Conservation (phyloP, 73 alveolate species). For the Stentor coeruleus region DNA sequence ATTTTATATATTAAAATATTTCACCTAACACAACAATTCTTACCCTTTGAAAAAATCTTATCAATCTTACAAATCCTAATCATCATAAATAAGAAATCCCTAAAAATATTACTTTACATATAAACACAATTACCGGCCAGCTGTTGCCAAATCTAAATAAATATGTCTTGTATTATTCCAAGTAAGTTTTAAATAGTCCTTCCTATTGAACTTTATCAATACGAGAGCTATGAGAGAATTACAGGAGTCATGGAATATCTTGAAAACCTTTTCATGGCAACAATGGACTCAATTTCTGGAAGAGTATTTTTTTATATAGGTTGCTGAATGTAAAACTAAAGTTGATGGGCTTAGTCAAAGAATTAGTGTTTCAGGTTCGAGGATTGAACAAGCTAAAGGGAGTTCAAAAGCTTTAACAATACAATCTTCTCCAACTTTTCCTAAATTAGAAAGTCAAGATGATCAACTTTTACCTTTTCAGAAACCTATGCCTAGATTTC, state of each 20-base stretch:
- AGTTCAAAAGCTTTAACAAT: not conserved
- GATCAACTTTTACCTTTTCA: slow-evolving; percentile 15
- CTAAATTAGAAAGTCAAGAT: slow-evolving; percentile 1
- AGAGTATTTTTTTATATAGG: slow-evolving; percentile 5
- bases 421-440: not conserved
- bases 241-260: slow-evolving; percentile 5
- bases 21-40: too few species aligned
- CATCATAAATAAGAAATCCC: too few species aligned
- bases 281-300: slow-evolving; percentile 19
- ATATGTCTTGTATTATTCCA: slow-evolving; percentile 17
- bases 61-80: too few species aligned
- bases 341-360: not conserved
- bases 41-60: too few species aligned
- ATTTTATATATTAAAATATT: too few species aligned
- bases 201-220: slow-evolving; percentile 7
- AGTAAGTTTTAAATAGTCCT: slow-evolving; percentile 8
- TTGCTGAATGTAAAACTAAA: not conserved
- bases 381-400: not conserved
- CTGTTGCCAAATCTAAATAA: not conserved
- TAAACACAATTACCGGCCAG: too few species aligned
- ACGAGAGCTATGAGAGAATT: slow-evolving; percentile 15
- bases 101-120: too few species aligned
- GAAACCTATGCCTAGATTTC: slow-evolving; percentile 19
- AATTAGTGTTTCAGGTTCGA: not conserved
- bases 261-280: not conserved